phyloP scores from a whole-genome alignment of 2,329 filamentous ascomycete genomes.

The Colletotrichum sublineola region DNA sequence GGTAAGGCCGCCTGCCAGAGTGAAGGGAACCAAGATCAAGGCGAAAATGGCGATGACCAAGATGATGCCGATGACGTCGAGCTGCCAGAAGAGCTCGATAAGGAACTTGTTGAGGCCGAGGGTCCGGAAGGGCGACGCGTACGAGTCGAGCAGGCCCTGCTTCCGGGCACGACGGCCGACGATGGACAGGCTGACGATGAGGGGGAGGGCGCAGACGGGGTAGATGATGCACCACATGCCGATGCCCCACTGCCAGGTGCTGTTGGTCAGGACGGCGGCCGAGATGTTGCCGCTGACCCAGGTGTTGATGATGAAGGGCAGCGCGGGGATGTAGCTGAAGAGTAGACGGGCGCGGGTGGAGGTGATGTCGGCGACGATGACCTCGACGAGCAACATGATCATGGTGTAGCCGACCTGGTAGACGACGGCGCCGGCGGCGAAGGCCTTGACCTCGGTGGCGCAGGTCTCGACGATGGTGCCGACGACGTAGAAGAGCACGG shows the following conservation, averaged over 20 bases:
- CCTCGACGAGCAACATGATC: slow-evolving; percentile 72
- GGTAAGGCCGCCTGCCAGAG: slow-evolving; percentile 59
- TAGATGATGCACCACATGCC: slow-evolving; percentile 77
- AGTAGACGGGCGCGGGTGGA: slow-evolving; percentile 73
- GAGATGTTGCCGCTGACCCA: slow-evolving; percentile 74
- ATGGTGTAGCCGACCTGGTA: slow-evolving; percentile 76
- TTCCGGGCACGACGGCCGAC: slow-evolving; percentile 66
- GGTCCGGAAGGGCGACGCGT: slow-evolving; percentile 51
- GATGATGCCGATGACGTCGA: slow-evolving; percentile 61
- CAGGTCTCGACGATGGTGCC: slow-evolving; percentile 70
- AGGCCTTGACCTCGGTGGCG: slow-evolving; percentile 62
- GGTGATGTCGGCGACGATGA: slow-evolving; percentile 74
- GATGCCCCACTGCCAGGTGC: slow-evolving; percentile 72
- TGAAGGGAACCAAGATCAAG: slow-evolving; percentile 60
- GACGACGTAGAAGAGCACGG: slow-evolving; percentile 71
- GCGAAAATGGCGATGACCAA: slow-evolving; percentile 61
- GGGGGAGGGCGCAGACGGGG: slow-evolving; percentile 65
- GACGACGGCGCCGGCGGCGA: slow-evolving; percentile 69
- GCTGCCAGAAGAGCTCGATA: slow-evolving; percentile 60
- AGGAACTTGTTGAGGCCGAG: slow-evolving; percentile 51
- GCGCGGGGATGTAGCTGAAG: slow-evolving; percentile 73
- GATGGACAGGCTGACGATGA: slow-evolving; percentile 65
- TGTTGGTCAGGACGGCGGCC: slow-evolving; percentile 59
- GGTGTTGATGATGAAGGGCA: slow-evolving; percentile 73
- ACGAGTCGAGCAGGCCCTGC: slow-evolving; percentile 59